Evolutionary conservation across 164 flowering plant genomes (phyloP).

Genomic region (Brasenia schreberi): DNA sequence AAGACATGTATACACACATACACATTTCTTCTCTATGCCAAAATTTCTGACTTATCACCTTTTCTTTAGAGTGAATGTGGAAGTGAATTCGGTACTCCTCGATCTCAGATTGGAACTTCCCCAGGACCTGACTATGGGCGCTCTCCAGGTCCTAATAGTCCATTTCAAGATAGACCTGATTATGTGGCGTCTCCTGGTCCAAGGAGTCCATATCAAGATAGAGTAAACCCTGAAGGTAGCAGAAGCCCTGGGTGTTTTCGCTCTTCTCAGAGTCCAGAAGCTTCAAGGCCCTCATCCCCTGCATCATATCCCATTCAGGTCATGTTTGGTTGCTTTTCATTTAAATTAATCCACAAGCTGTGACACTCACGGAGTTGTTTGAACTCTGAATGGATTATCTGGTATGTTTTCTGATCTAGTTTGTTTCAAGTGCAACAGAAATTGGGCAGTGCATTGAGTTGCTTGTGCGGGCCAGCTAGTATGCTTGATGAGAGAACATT

Average conservation of each 20-base stretch:
- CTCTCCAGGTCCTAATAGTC: background rate
- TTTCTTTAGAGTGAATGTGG: no score
- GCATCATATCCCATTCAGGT: background rate
- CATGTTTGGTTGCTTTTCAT: background rate
- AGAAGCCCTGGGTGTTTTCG: constrained; percentile 2
- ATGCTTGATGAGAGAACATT: constrained; percentile 2
- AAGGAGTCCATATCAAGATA: background rate
- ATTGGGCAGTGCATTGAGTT: background rate
- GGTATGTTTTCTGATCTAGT: background rate
- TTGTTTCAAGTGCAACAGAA: background rate
- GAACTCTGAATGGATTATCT: background rate
- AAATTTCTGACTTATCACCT: no score
- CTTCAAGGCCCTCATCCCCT: constrained; percentile 3
- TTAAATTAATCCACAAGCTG: background rate
- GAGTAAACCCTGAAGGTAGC: background rate
- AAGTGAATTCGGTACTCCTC: background rate
- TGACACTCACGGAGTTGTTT: background rate
- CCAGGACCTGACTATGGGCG: background rate
- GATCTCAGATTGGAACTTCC: background rate
- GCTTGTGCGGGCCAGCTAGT: constrained; percentile 2
- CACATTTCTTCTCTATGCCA: no score
- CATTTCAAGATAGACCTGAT: background rate
- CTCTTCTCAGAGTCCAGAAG: background rate
- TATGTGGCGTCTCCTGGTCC: background rate
- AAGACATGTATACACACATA: no score